Percentiles rank a stretch among this genome's conserved stretches.
Evolutionary conservation across 2,329 filamentous ascomycete species (phyloP).

Genomic region (Colletotrichum sp.): DNA sequence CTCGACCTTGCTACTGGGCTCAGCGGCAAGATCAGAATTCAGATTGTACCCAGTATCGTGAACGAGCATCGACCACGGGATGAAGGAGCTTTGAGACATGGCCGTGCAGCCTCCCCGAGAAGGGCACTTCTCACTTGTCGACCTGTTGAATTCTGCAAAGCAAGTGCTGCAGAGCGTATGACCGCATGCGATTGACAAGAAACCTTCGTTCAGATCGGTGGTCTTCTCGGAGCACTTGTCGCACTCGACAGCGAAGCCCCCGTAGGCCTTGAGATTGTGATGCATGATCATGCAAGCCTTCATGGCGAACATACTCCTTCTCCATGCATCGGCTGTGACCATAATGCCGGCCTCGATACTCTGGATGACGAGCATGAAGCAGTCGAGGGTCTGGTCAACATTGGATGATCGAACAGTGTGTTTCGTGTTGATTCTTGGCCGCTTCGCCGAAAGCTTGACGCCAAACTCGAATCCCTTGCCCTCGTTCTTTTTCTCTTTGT

Average conservation of each 20-base stretch:
- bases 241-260: not conserved
- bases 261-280: not conserved
- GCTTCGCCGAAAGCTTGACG: constrained; percentile 11
- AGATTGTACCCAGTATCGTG: not conserved
- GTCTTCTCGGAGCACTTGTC: not conserved
- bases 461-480: constrained; percentile 23
- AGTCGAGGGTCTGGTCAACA: constrained; percentile 23
- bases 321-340: not conserved
- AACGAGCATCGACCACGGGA: not conserved
- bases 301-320: not conserved
- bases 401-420: not conserved
- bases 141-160: not conserved
- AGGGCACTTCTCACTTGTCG: not conserved
- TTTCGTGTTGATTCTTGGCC: not conserved
- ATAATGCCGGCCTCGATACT: constrained; percentile 15
- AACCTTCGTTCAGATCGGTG: not conserved
- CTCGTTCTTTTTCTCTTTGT: not conserved
- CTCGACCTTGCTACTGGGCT: constrained; percentile 22
- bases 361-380: constrained; percentile 23
- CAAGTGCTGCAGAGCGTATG: constrained; percentile 1
- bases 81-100: not conserved
- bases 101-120: not conserved
- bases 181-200: constrained; percentile 1
- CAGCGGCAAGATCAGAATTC: not conserved
- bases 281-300: not conserved